Conservation (phyloP, 495 filamentous ascomycete species). For the Neurospora sp. region DNA sequence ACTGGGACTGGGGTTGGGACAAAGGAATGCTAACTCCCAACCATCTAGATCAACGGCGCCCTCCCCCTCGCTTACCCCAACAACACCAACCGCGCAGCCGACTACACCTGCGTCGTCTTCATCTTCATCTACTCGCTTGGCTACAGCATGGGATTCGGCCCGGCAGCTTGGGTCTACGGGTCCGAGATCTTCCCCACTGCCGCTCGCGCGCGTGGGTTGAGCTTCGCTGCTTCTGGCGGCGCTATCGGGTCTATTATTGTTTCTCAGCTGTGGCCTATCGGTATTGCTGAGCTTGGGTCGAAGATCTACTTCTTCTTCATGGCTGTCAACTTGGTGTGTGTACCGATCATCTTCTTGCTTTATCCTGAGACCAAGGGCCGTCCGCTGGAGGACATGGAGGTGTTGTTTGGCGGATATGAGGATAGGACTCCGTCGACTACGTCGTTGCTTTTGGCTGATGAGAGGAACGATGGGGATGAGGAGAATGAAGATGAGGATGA, state of each 20-base stretch:
- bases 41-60: conserved; percentile 42
- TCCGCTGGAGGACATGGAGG: conserved; percentile 43
- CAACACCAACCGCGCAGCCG: conserved; percentile 36
- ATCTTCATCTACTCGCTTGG: conserved; percentile 49
- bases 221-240: conserved; percentile 38
- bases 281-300: conserved; percentile 40
- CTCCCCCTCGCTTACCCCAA: conserved; percentile 40
- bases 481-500: neutral
- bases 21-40: neutral
- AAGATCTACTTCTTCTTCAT: conserved; percentile 52
- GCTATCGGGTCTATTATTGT: conserved; percentile 41
- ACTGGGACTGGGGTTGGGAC: neutral
- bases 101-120: conserved; percentile 44
- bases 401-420: conserved; percentile 26
- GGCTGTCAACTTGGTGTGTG: conserved; percentile 39
- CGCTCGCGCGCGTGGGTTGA: conserved; percentile 40
- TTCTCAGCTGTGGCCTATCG: conserved; percentile 43
- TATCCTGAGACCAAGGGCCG: conserved; percentile 47
- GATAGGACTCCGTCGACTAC: neutral
- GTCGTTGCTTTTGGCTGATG: neutral
- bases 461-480: neutral
- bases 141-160: conserved; percentile 47
- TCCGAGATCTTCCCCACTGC: conserved; percentile 48
- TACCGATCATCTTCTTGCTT: conserved; percentile 36
- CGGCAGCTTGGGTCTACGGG: conserved; percentile 48